Percentiles rank a stretch among this genome's conserved stretches.
These are phyloP conservation scores for Alternaria triticina DNA, from an alignment of 2,329 filamentous ascomycete species.

Conservation along the genomic window DNA sequence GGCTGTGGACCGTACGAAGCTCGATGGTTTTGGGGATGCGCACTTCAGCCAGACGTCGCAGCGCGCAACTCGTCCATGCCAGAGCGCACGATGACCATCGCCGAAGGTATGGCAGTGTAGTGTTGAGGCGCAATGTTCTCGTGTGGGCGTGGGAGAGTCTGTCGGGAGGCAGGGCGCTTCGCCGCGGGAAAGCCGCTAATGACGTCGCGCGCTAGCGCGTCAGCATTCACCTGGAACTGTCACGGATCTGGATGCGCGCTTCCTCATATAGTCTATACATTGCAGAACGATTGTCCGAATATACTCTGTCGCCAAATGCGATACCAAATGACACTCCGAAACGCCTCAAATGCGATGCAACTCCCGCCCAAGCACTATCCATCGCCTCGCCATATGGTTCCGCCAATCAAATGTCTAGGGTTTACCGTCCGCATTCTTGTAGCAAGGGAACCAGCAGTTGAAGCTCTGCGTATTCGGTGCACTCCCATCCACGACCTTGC, in stretches of 20 bases:
- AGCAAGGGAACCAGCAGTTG: constrained; percentile 15
- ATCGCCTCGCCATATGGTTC: not conserved
- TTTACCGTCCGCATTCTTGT: constrained; percentile 6
- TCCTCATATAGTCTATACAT: not conserved
- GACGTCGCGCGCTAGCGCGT: not conserved
- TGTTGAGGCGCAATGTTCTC: too few species aligned
- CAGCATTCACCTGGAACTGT: not conserved
- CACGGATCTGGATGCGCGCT: not conserved
- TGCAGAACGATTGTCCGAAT: not conserved
- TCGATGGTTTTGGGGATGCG: too few species aligned
- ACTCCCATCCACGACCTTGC: constrained; percentile 1
- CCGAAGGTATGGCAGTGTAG: too few species aligned
- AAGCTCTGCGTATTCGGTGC: not conserved
- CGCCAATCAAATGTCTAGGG: not conserved
- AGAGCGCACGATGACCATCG: too few species aligned
- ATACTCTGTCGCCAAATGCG: not conserved
- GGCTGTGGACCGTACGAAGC: too few species aligned
- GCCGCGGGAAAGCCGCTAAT: not conserved
- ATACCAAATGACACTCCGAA: too few species aligned
- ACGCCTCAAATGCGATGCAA: not conserved
- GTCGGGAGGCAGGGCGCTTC: too few species aligned
- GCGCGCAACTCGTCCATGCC: too few species aligned
- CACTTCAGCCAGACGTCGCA: too few species aligned
- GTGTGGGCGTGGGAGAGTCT: too few species aligned
- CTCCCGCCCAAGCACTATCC: not conserved